These are phyloP conservation scores for Cercophora samala DNA, from an alignment of 495 filamentous ascomycete genomes.

Conservation along the genomic window DNA sequence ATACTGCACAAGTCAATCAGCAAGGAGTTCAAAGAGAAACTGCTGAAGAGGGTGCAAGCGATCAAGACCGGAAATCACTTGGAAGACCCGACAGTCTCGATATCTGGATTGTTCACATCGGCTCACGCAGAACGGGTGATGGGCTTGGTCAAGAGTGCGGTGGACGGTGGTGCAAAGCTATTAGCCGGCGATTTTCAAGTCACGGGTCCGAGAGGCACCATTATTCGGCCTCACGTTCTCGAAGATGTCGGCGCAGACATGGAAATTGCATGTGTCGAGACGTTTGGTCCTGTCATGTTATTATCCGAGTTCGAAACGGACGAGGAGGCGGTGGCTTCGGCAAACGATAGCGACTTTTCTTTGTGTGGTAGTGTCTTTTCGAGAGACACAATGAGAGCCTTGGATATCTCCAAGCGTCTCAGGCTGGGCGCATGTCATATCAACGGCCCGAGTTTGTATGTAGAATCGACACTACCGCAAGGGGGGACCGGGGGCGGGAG, in stretches of 20 bases:
- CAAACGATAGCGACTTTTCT: conserved; percentile 36
- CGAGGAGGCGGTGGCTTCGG: conserved; percentile 34
- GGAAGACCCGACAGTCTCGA: conserved; percentile 42
- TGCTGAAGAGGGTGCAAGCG: conserved; percentile 22
- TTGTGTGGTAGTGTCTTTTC: conserved; percentile 38
- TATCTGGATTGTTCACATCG: conserved; percentile 52
- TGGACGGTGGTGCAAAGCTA: conserved; percentile 37
- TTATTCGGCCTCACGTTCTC: conserved; percentile 33
- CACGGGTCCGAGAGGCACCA: conserved; percentile 29
- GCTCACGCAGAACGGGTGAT: conserved; percentile 55
- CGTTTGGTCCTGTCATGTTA: conserved; percentile 37
- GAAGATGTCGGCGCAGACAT: conserved; percentile 29
- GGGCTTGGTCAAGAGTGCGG: conserved; percentile 52
- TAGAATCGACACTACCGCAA: conserved; percentile 35
- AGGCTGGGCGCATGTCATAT: conserved; percentile 34
- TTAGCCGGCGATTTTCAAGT: conserved; percentile 29
- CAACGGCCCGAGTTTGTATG: conserved; percentile 37
- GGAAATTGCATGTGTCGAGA: conserved; percentile 34
- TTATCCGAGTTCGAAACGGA: conserved; percentile 29
- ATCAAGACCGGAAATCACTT: conserved; percentile 31
- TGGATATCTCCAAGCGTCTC: conserved; percentile 33
- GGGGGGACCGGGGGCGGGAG: conserved; percentile 36
- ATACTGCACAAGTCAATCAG: conserved; percentile 30
- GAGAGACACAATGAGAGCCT: conserved; percentile 29
- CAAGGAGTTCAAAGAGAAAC: conserved; percentile 27